These are phyloP conservation scores for Cunninghamia lanceolata DNA, from an alignment of 75 land plant genomes.

Conservation along the genomic window DNA sequence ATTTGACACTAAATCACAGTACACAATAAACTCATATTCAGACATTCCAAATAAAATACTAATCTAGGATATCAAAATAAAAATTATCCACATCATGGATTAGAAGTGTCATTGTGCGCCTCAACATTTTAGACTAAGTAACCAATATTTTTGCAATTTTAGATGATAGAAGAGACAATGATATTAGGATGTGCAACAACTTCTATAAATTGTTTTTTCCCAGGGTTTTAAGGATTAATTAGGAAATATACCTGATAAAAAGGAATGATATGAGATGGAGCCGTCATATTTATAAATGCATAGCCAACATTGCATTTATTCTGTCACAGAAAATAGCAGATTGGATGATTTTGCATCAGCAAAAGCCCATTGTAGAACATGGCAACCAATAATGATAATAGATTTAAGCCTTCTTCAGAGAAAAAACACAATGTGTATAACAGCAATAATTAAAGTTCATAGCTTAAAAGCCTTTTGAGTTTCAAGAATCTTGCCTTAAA, in stretches of 20 bases:
- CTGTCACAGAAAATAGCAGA: constrained; percentile 15
- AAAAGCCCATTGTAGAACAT: constrained; percentile 8
- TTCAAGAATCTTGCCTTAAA: constrained; percentile 57
- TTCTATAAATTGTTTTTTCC: not conserved
- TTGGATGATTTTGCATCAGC: not conserved
- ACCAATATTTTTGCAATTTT: not conserved
- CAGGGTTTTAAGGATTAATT: not conserved
- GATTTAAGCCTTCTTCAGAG: too few relatives aligned
- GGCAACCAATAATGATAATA: too few relatives aligned
- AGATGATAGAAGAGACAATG: not conserved
- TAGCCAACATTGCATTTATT: constrained; percentile 77
- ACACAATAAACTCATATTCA: not conserved
- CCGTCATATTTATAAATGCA: constrained; percentile 79
- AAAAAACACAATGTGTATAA: not conserved
- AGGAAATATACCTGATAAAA: constrained; percentile 54
- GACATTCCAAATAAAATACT: not conserved
- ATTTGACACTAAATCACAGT: not conserved
- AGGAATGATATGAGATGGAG: constrained; percentile 57
- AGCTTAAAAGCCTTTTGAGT: not conserved
- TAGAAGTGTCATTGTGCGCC: not conserved
- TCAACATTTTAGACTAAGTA: not conserved
- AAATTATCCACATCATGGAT: not conserved
- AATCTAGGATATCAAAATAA: not conserved
- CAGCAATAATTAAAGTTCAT: not conserved
- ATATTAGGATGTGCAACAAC: not conserved